Conservation (phyloP, 495 filamentous ascomycete species). For the Trypethelium eluteriae region DNA sequence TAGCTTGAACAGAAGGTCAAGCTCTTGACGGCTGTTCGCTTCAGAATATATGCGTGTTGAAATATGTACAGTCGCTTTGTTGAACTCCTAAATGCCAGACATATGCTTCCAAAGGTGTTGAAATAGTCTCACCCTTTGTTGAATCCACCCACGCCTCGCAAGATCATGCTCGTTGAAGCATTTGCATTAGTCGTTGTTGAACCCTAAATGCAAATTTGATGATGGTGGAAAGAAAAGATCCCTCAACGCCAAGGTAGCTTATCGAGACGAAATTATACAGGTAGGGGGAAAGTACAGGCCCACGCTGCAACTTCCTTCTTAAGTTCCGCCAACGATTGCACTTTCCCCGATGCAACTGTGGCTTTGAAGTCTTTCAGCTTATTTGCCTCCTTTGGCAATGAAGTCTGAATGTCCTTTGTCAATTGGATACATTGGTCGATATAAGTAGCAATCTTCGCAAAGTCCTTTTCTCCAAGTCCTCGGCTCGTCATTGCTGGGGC, state of each 20-base stretch:
- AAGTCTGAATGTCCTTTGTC: conserved; percentile 64
- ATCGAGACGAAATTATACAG: conserved; percentile 44
- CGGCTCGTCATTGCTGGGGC: conserved; percentile 93
- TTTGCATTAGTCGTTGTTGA: background rate
- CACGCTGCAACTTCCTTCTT: conserved; percentile 83
- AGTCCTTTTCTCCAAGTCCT: conserved; percentile 89
- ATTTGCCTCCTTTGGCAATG: conserved; percentile 91
- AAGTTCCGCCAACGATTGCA: conserved; percentile 70
- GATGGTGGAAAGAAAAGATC: background rate
- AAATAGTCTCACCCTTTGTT: background rate
- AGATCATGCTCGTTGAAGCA: background rate
- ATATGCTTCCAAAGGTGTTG: background rate
- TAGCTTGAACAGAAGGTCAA: background rate
- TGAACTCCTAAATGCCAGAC: background rate
- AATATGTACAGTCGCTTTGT: background rate
- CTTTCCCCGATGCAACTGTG: conserved; percentile 55
- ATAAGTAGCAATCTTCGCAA: conserved; percentile 81
- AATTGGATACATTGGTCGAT: conserved; percentile 65
- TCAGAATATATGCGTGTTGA: background rate
- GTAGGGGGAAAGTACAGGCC: conserved; percentile 88
- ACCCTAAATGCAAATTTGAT: background rate
- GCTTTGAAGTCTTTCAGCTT: conserved; percentile 99
- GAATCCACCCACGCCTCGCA: too few relatives aligned
- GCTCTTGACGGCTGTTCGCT: background rate
- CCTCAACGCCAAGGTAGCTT: background rate